phyloP scores from a whole-genome alignment of 2,329 filamentous ascomycete genomes.

The Aspergillus phoenicis region DNA sequence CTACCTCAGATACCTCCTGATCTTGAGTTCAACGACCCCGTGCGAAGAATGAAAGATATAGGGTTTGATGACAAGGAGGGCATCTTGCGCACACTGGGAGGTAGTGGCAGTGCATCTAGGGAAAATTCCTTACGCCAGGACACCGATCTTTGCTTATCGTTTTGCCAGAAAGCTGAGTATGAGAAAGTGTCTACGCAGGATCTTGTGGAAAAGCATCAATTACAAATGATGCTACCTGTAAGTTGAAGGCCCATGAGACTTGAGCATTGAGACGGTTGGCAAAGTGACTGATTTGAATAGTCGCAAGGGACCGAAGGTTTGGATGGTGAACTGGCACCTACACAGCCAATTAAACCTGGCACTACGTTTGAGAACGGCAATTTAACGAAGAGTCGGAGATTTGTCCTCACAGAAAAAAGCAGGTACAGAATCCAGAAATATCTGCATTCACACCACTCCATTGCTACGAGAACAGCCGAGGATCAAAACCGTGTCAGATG shows the following conservation, averaged over 20 bases:
- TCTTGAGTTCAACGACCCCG: slow-evolving; percentile 34
- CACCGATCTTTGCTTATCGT: neutral
- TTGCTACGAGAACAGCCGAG: neutral
- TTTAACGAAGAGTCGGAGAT: slow-evolving; percentile 4
- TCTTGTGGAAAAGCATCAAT: slow-evolving; percentile 26
- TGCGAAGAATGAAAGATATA: slow-evolving; percentile 30
- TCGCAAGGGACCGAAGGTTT: slow-evolving; percentile 25
- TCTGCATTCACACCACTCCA: slow-evolving; percentile 1
- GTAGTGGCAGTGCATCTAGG: neutral
- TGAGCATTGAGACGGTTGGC: neutral
- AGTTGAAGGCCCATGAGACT: neutral
- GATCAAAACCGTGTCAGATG: slow-evolving; percentile 34
- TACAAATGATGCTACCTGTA: slow-evolving; percentile 38
- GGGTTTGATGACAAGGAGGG: slow-evolving; percentile 23
- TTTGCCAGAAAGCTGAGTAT: slow-evolving; percentile 9
- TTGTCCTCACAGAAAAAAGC: slow-evolving; percentile 24
- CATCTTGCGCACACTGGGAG: neutral
- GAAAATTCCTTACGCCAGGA: neutral
- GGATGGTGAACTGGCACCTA: slow-evolving; percentile 33
- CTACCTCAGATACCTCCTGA: slow-evolving; percentile 30
- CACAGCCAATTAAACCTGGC: slow-evolving; percentile 25
- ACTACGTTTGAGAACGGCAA: slow-evolving; percentile 6
- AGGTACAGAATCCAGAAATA: slow-evolving; percentile 21
- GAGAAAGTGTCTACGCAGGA: slow-evolving; percentile 33
- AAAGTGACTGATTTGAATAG: slow-evolving; percentile 15